phyloP scores from a whole-genome alignment of 257 asterid species.

The Solanum peruvianum region DNA sequence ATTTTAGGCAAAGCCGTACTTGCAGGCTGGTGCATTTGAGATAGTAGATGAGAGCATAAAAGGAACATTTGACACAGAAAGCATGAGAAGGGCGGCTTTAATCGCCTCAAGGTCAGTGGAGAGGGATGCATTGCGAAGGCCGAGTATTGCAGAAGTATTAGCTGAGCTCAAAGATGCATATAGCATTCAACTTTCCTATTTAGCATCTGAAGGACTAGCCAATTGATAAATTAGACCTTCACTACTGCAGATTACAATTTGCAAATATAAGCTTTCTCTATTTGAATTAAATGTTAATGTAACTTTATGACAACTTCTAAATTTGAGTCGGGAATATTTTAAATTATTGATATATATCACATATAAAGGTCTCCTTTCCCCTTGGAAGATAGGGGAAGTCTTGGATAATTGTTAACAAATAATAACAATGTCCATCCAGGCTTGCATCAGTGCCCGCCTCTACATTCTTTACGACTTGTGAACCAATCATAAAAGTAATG shows the following conservation, averaged over 20 bases:
- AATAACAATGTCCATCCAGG: conserved; percentile 3
- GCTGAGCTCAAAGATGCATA: conserved; percentile 77
- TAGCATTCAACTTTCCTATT: conserved; percentile 63
- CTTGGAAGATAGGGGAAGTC: background rate
- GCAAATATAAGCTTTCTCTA: background rate
- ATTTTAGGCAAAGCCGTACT: conserved; percentile 90
- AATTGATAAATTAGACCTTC: conserved; percentile 11
- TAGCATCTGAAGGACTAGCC: conserved; percentile 41
- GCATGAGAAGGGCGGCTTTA: conserved; percentile 74
- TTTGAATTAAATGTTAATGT: background rate
- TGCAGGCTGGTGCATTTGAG: conserved; percentile 94
- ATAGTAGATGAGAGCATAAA: conserved; percentile 71
- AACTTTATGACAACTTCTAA: background rate
- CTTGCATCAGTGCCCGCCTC: background rate
- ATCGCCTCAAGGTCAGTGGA: conserved; percentile 86
- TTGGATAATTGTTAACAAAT: background rate
- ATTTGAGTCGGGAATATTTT: background rate
- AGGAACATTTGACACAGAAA: conserved; percentile 67
- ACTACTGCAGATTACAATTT: background rate
- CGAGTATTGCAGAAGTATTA: conserved; percentile 54
- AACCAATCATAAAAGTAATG: background rate
- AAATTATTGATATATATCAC: background rate
- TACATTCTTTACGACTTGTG: background rate
- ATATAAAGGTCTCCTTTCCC: background rate
- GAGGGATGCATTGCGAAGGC: conserved; percentile 77